phyloP scores from a whole-genome alignment of 176 grass and related monocot genomes.

The Oryza australiensis region DNA sequence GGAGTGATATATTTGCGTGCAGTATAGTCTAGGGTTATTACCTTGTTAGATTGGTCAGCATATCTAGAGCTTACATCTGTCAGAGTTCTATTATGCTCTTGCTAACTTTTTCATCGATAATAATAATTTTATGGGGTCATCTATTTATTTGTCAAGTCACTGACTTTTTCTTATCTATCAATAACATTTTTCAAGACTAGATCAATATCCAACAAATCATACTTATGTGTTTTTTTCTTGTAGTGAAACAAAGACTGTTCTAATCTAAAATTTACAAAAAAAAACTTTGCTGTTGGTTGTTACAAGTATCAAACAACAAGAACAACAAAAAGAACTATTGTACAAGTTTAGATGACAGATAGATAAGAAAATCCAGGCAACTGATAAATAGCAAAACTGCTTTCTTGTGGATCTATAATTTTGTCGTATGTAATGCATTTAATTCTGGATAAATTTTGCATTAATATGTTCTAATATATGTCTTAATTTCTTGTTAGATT shows the following conservation, averaged over 20 bases:
- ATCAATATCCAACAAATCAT: too few relatives aligned
- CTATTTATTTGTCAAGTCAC: background rate
- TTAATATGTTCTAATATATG: background rate
- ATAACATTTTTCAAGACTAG: too few relatives aligned
- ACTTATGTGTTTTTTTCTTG: background rate
- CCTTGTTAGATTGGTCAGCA: background rate
- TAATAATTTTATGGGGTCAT: background rate
- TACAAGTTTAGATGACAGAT: background rate
- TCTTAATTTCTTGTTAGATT: slow-evolving; percentile 16
- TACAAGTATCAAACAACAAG: background rate
- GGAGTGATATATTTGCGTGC: background rate
- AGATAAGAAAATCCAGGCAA: background rate
- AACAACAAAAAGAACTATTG: background rate
- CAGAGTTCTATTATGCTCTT: background rate
- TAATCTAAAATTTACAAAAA: background rate
- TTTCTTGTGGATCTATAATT: background rate
- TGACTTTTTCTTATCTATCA: background rate
- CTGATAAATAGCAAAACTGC: background rate
- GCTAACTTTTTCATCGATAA: slow-evolving; percentile 8
- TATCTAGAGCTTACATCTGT: background rate
- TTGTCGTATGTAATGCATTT: background rate
- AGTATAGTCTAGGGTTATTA: background rate
- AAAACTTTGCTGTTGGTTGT: background rate
- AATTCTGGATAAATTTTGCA: background rate
- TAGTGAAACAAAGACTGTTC: background rate